Base-by-base conservation (phyloP, 2,329 filamentous ascomycete species). In the Xylariaceae sp. region DNA sequence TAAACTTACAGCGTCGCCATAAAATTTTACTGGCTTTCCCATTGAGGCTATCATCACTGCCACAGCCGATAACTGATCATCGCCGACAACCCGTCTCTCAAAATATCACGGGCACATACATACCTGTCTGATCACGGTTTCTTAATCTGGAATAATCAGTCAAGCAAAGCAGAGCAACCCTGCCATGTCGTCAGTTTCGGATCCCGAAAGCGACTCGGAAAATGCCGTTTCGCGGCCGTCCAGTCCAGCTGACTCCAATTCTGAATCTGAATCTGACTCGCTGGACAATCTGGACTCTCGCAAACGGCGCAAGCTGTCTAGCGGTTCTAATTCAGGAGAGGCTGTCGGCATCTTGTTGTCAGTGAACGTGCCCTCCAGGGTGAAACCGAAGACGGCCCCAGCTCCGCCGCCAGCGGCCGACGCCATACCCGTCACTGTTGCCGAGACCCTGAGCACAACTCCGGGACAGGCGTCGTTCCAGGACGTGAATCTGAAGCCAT, bases 401-500 rank as follows among this genome's bases (percentile, higher is more conserved):
- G 13, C 45, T 15, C 58, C 55, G 39, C 30, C 34, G 23, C 35
- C 52, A 39, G 35, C 54, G 18, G 48, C 62, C 39, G 61, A 63
- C 58, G 56, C 66, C 45, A 61, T 64, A 17, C 59, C 61, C 45
- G 60, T 82, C 57, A 73, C 78, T 53, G 83, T 81, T 2, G 81
- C 82, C 10, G 78, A 77, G 58, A 66, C 64, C 44, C 59, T 57
- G 51, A 48, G 80, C 55, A 72, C 76, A 45, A 82, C 80, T 2
- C 80, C 81, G 11, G 77, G 76, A 23, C 81, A 85, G 66, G 75
- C 77, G 52, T 88, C 82, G 7, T 96, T 96, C 71, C 82, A 86
- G 15, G 83, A 85, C 9, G 76, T 97, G 55, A 79, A 84, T 54
- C 86, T 96, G 50, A 82, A 85, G 44, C 90, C 90, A 72, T 99